Base-by-base conservation (phyloP, 2,329 filamentous ascomycete genomes). In the Pseudogymnoascus sp. region DNA sequence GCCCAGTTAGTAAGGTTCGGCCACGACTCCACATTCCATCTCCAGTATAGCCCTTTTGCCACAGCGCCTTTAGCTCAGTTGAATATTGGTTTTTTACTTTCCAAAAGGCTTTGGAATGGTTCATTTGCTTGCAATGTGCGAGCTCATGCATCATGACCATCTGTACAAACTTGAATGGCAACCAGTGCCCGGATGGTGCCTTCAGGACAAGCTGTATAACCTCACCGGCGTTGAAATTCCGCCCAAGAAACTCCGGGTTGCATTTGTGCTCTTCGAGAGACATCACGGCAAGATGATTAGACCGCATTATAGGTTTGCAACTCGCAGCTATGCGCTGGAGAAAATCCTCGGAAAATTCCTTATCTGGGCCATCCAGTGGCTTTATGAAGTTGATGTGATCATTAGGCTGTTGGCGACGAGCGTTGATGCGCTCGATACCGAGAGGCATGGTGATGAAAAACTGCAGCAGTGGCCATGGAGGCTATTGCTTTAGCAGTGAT, bases 101-200 rank as follows among this genome's bases (percentile, higher is more conserved):
- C 90, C 90, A 95, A 68, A 95, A 95, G 2, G 82, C 83, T 60
- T 82, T 80, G 1, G 84, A 87, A 70, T 95, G 90, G 71, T 95
- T 95, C 91, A 95, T 95, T 70, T 95, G 86, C 71, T 89, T 88
- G 77, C 88, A 92, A 71, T 95, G 90, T 2, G 90, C 90, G 28
- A 95, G 76, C 68, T 78, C 78, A 71, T 95, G 90, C 83, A 95
- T 92, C 90, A 95, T 95, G 65, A 95, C 89, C 88, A 94, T 92
- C 73, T 94, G 89, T 13, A 95, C 88, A 68, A 91, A 90, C 63
- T 83, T 78, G 69, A 94, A 91, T 0, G 89, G 88, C 19, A 95
- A 76, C 90, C 90, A 95, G 61, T 76, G 80, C 23, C 82, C 82
- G 3, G 74, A 76, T 0, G 79, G 80, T 0, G 88, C 83, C 66